Evolutionary conservation across 345 rosid genomes (phyloP), one percentile per base, ranked within the genome.

Genomic region (Microcos paniculata): DNA sequence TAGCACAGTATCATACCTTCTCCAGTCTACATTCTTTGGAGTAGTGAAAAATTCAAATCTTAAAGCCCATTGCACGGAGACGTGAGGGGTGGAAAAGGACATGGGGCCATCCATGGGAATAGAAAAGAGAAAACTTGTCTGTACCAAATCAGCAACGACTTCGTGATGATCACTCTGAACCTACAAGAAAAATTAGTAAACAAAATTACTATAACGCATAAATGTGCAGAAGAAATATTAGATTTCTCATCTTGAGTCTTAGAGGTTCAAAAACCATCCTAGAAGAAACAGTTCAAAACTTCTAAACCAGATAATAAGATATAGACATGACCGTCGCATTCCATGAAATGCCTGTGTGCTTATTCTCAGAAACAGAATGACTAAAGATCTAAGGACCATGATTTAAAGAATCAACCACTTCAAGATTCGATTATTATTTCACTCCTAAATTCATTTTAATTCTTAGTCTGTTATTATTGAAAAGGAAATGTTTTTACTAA

Each of bases 21-120:
- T 83, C 89, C 94, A 88, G 83, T 90, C 91, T 51, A 96, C 87
- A 68, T 90, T 82, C 82, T 87, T 93, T 11, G 97, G 97, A 12
- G 95, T 90, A 63, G 89, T 91, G 77, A 85, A 84, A 76, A 96
- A 96, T 87, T 96, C 99, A 83, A 96, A 96, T 74, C 97, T 88
- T 23, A 96, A 84, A 80, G 84, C 90, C 99, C 99, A 96, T 71
- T 90, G 90, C 77, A 92, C 95, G 30, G 93, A 90, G 80, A 96
- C 89, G 71, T 81, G 90, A 15, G 85, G 85, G 57, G 99, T 91
- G 49, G 94, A 84, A 84, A 96, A 96, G 59, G 99, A 93, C 99
- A 92, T 93, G 14, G 98, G 97, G 35, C 98, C 99, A 79, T 96
- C 98, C 82, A 85, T 86, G n/a, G 97, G 99, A 83, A 96, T 82